Evolutionary conservation across 2,329 filamentous ascomycete species (phyloP).

Genomic region (Aspergillus persii): DNA sequence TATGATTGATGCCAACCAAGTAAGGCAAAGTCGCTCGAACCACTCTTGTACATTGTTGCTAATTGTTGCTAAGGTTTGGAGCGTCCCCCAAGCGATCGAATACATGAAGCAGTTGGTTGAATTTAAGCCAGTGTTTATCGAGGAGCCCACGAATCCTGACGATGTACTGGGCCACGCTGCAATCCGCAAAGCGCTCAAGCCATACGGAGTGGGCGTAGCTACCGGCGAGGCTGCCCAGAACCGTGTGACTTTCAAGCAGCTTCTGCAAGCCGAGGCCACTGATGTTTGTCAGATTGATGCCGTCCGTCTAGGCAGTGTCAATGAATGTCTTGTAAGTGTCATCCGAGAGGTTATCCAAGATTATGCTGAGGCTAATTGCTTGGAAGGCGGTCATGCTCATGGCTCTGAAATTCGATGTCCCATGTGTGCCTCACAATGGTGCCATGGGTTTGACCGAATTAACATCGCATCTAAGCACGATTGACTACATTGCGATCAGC

Average conservation of each 20-base stretch:
- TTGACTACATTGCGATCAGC: not conserved
- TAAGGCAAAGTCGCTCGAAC: slow-evolving; percentile 27
- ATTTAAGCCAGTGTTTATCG: slow-evolving; percentile 85
- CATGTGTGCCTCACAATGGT: not conserved
- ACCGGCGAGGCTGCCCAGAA: slow-evolving; percentile 97
- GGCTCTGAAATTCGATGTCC: not conserved
- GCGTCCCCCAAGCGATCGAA: slow-evolving; percentile 80
- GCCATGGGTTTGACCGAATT: not conserved
- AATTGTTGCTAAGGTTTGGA: slow-evolving; percentile 62
- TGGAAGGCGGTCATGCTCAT: not conserved
- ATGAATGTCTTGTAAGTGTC: not conserved
- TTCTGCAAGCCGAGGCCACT: slow-evolving; percentile 74
- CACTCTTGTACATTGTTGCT: not conserved
- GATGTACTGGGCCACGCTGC: slow-evolving; percentile 86
- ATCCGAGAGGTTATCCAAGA: not conserved
- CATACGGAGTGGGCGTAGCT: slow-evolving; percentile 69
- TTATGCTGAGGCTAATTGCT: too few species aligned
- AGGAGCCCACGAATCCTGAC: slow-evolving; percentile 88
- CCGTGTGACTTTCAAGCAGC: slow-evolving; percentile 89
- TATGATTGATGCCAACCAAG: slow-evolving; percentile 92
- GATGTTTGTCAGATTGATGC: slow-evolving; percentile 89
- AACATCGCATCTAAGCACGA: not conserved
- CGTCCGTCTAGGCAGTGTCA: not conserved
- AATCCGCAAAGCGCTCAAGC: slow-evolving; percentile 72
- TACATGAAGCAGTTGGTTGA: slow-evolving; percentile 81